A percentile compares a stretch with the other conserved stretches of the same genome.
These are phyloP conservation scores for Fragosphaeria purpurea DNA, from an alignment of 2,329 filamentous ascomycete genomes.

Conservation along the genomic window DNA sequence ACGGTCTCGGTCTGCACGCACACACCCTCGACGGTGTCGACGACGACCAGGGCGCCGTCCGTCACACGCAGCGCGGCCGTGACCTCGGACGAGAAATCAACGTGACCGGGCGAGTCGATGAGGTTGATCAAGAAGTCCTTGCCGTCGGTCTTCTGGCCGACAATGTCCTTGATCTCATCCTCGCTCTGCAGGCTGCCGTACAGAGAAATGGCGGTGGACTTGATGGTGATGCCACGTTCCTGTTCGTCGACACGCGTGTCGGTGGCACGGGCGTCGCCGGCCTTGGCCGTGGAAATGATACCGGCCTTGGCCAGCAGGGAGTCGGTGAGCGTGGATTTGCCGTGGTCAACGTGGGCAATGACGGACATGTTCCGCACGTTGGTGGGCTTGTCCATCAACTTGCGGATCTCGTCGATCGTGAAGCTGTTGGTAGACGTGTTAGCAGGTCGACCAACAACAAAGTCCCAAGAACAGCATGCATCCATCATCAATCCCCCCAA, in stretches of 20 bases:
- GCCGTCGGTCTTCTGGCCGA: conserved; percentile 76
- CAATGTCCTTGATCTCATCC: conserved; percentile 92
- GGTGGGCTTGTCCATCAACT: conserved; percentile 66
- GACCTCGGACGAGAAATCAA: conserved; percentile 99
- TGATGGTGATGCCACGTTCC: conserved; percentile 99
- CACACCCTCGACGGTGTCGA: conserved; percentile 99
- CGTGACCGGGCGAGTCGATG: conserved; percentile 99
- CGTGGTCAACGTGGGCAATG: conserved; percentile 99
- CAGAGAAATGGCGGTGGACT: conserved; percentile 98
- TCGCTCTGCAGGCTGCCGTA: conserved; percentile 72
- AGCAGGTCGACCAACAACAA: conserved; percentile 22
- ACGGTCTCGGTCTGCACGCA: conserved; percentile 99
- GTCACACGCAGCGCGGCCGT: conserved; percentile 99
- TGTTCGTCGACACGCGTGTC: conserved; percentile 97
- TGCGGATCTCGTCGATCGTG: conserved; percentile 89
- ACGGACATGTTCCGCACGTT: conserved; percentile 57
- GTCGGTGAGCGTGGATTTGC: conserved; percentile 99
- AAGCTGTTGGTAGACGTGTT: conserved; percentile 56
- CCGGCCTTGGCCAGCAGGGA: conserved; percentile 97
- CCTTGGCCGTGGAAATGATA: conserved; percentile 98
- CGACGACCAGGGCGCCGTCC: conserved; percentile 97
- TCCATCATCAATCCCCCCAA: no score
- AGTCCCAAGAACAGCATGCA: no score
- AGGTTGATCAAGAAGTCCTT: conserved; percentile 99
- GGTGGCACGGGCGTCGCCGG: conserved; percentile 89